Conservation (phyloP, 202 grass and related monocot genomes). For the Schoenoplectus triqueter region DNA sequence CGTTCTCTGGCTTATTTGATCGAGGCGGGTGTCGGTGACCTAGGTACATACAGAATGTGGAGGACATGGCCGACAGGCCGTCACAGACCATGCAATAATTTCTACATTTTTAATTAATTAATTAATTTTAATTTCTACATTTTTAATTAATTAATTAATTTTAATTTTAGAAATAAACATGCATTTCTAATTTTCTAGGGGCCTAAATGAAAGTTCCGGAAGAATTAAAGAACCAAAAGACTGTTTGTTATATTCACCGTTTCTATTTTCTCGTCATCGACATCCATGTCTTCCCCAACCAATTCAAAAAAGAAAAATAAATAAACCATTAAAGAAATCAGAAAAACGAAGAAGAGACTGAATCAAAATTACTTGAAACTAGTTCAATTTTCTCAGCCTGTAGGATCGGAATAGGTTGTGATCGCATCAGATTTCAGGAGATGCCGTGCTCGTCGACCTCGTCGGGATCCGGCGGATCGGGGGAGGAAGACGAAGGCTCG, state of each 20-base stretch:
- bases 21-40: too few relatives aligned
- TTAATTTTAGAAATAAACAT: background rate
- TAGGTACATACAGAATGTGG: background rate
- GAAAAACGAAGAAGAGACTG: background rate
- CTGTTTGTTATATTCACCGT: slow-evolving; percentile 24
- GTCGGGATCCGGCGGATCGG: slow-evolving; percentile 57
- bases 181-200: slow-evolving; percentile 10
- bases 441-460: slow-evolving; percentile 82
- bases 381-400: background rate
- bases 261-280: slow-evolving; percentile 15
- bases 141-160: background rate
- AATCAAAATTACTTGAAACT: background rate
- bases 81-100: background rate
- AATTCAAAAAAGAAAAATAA: slow-evolving; percentile 31
- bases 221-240: background rate
- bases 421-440: slow-evolving; percentile 7
- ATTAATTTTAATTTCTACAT: background rate
- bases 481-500: slow-evolving; percentile 89
- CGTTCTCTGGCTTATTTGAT: background rate
- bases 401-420: slow-evolving; percentile 5
- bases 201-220: slow-evolving; percentile 8
- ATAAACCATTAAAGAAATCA: background rate
- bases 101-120: background rate
- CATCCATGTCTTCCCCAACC: slow-evolving; percentile 22
- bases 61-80: too few relatives aligned